Conservation (phyloP, 1,139 yeast genomes). For the Suhomyces guaymorum region DNA sequence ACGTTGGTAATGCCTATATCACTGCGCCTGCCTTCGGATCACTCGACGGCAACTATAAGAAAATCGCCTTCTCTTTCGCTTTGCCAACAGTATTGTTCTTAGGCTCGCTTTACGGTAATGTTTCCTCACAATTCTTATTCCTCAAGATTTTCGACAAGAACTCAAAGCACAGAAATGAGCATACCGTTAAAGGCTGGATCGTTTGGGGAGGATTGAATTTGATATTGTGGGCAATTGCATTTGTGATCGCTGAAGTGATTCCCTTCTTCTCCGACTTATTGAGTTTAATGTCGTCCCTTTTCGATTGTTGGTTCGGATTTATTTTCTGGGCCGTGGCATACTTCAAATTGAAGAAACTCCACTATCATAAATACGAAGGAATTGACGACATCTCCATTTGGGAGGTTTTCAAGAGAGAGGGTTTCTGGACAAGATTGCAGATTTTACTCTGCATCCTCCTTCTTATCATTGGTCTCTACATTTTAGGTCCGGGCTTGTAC, state of each 20-base stretch:
- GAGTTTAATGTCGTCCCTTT: conserved; percentile 61
- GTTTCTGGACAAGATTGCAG: conserved; percentile 29
- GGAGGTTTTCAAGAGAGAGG: conserved; percentile 22
- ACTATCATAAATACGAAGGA: conserved; percentile 11
- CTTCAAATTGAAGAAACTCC: conserved; percentile 40
- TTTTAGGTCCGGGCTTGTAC: conserved; percentile 61
- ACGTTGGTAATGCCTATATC: conserved; percentile 55
- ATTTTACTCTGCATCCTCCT: conserved; percentile 37
- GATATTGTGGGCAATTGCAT: conserved; percentile 53
- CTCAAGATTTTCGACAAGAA: conserved; percentile 43
- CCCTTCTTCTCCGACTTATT: conserved; percentile 62
- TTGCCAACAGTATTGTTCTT: conserved; percentile 59
- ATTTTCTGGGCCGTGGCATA: conserved; percentile 68
- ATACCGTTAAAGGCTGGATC: conserved; percentile 54
- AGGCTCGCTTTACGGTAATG: conserved; percentile 57
- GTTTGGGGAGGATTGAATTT: conserved; percentile 50
- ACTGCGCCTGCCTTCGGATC: conserved; percentile 65
- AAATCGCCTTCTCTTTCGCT: conserved; percentile 60
- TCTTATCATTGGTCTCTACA: conserved; percentile 50
- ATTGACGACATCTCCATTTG: conserved; percentile 13
- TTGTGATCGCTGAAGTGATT: conserved; percentile 60
- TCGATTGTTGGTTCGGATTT: conserved; percentile 67
- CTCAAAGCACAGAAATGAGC: conserved; percentile 46
- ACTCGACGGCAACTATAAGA: conserved; percentile 45
- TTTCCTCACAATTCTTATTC: conserved; percentile 53